Conservation (phyloP, 805 yeast species). For the Maudiozyma pseudohumilis region DNA sequence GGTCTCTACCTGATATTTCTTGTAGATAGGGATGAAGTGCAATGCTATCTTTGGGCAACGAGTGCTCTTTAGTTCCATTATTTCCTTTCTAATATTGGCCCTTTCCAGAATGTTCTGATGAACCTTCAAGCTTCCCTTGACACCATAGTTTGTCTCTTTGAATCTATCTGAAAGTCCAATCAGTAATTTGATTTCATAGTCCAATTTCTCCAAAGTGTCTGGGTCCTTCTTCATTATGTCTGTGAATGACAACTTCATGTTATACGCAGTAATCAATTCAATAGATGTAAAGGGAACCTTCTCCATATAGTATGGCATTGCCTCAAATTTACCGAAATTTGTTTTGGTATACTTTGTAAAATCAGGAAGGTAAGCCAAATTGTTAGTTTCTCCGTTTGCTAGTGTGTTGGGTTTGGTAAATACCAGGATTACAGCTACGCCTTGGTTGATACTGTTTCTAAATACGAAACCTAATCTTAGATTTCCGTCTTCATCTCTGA, state of each 20-base stretch:
- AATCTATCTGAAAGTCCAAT: constrained; percentile 17
- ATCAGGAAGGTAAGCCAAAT: constrained; percentile 29
- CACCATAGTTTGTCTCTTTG: constrained; percentile 20
- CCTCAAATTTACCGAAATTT: constrained; percentile 25
- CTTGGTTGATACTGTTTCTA: constrained; percentile 26
- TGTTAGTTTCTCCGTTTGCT: constrained; percentile 24
- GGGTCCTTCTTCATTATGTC: constrained; percentile 22
- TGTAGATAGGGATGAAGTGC: constrained; percentile 38
- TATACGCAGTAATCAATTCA: constrained; percentile 24
- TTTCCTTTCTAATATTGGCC: constrained; percentile 19
- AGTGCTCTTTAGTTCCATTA: constrained; percentile 15
- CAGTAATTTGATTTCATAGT: constrained; percentile 17
- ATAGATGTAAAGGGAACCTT: constrained; percentile 21
- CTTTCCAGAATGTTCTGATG: constrained; percentile 24
- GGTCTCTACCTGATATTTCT: constrained; percentile 36
- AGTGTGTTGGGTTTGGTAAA: constrained; percentile 27
- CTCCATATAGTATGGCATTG: constrained; percentile 20
- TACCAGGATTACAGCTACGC: constrained; percentile 21
- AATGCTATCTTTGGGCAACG: constrained; percentile 36
- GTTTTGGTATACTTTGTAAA: constrained; percentile 19
- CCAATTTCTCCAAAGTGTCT: constrained; percentile 16
- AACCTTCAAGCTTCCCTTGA: constrained; percentile 23
- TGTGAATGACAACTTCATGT: constrained; percentile 19
- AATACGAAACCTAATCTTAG: constrained; percentile 42
- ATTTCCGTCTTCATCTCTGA: constrained; percentile 37